A percentile compares a stretch with the other conserved stretches of the same genome.
These are phyloP conservation scores for Diospyros kaki DNA, from an alignment of 148 eudicot genomes.

Conservation along the genomic window DNA sequence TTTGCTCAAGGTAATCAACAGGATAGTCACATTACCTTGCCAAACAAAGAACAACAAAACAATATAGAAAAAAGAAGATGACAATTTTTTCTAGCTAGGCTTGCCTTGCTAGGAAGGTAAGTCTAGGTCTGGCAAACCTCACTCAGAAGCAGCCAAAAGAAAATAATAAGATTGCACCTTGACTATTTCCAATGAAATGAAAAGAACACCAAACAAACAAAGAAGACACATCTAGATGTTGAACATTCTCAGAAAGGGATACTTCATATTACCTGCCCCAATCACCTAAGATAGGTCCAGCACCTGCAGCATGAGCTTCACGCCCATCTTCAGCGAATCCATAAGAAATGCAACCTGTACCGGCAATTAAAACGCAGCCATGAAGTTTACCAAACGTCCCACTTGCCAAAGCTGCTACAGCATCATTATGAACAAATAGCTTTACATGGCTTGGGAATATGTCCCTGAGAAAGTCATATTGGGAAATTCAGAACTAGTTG, in stretches of 20 bases:
- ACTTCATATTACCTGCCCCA: constrained; percentile 67
- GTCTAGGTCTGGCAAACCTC: no score
- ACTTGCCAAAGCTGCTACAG: constrained; percentile 85
- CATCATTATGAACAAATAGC: constrained; percentile 70
- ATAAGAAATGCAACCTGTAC: constrained; percentile 84
- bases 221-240: background rate
- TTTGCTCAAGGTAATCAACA: background rate
- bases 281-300: constrained; percentile 83
- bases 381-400: constrained; percentile 89
- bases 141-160: no score
- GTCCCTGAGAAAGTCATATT: constrained; percentile 37
- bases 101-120: no score
- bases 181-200: no score
- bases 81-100: no score
- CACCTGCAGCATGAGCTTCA: constrained; percentile 86
- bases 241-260: background rate
- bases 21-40: background rate
- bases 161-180: no score
- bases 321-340: constrained; percentile 68
- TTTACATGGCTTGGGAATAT: constrained; percentile 51
- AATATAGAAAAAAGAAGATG: background rate
- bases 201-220: background rate
- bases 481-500: constrained; percentile 13
- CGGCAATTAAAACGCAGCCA: constrained; percentile 80
- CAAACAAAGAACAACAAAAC: background rate